Evolutionary conservation across 1,284 basidiomycete species (phyloP), one percentile per base, ranked within the genome.

Genomic region (Pseudozyma flocculosa): DNA sequence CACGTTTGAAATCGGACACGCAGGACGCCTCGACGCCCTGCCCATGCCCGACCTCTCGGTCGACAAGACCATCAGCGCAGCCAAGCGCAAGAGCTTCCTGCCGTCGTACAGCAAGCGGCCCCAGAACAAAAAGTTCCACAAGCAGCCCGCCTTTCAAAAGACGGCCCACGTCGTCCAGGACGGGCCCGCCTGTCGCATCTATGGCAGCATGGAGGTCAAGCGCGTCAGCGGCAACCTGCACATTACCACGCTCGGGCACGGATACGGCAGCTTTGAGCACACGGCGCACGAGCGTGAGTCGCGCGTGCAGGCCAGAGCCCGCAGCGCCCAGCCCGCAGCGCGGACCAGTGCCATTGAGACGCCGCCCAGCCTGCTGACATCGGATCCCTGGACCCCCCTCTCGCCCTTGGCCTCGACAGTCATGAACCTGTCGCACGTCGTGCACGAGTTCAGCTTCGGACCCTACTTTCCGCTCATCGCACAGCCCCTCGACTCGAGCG

Each of bases 371-470:
- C n/a, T n/a, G n/a, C n/a, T n/a, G n/a, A n/a, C n/a, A n/a, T n/a
- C n/a, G n/a, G n/a, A n/a, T n/a, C n/a, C n/a, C n/a, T n/a, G n/a
- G n/a, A n/a, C n/a, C n/a, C n/a, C n/a, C n/a, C n/a, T n/a, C n/a
- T n/a, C n/a, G n/a, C n/a, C n/a, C n/a, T n/a, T n/a, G n/a, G n/a
- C n/a, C n/a, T n/a, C n/a, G n/a, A n/a, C 21, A 94, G 89, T 88
- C 61, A 95, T 98, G 91, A 97, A 98, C 76, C 83, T 97, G 30
- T 91, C 90, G 1, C 94, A 98, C 80, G 87, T 96, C 53, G 91
- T 97, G 66, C 88, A 88, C 60, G 94, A 97, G 79, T 94, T 96
- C 78, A 95, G 92, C 1, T 97, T 97, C 71, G 94, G 94, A 0
- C 89, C 92, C 0, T 89, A 90, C 81, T 97, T 96, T 82, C 94